phyloP scores from a whole-genome alignment of 441 rosid genomes.

The Erodium trifolium region DNA sequence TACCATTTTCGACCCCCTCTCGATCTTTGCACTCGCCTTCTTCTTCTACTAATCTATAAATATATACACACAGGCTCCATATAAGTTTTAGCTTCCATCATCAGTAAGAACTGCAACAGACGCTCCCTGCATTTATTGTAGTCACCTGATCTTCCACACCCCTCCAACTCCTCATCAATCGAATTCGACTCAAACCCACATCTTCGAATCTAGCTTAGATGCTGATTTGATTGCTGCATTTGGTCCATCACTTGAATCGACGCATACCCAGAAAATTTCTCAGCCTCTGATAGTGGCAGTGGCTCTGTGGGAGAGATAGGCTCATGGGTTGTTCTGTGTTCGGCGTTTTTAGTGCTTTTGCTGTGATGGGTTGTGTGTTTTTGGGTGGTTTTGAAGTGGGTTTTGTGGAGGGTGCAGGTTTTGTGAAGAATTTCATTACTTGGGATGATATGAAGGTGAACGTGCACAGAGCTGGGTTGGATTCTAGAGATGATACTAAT shows the following conservation, averaged over 20 bases:
- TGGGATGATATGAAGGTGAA: slow-evolving; percentile 73
- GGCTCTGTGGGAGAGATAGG: background rate
- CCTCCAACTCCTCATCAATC: background rate
- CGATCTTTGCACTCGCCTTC: slow-evolving; percentile 17
- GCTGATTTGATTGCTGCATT: background rate
- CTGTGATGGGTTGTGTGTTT: slow-evolving; percentile 21
- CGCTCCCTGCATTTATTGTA: slow-evolving; percentile 32
- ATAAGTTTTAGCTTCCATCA: background rate
- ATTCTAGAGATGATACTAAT: slow-evolving; percentile 24
- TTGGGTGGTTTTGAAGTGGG: slow-evolving; percentile 13
- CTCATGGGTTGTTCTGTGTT: background rate
- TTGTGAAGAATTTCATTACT: slow-evolving; percentile 33
- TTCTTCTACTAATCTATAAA: background rate
- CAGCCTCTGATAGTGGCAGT: background rate
- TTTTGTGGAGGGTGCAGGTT: slow-evolving; percentile 7
- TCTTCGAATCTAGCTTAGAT: slow-evolving; percentile 7
- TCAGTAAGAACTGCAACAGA: slow-evolving; percentile 10
- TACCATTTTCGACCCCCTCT: slow-evolving; percentile 6
- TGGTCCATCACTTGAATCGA: background rate
- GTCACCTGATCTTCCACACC: slow-evolving; percentile 17
- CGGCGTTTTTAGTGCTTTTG: slow-evolving; percentile 13
- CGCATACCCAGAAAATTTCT: background rate
- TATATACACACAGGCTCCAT: background rate
- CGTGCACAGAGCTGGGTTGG: slow-evolving; percentile 20
- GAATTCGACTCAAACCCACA: background rate